These are phyloP conservation scores for Ceratocystis albifundus DNA, from an alignment of 2,329 filamentous ascomycete genomes.

Conservation along the genomic window DNA sequence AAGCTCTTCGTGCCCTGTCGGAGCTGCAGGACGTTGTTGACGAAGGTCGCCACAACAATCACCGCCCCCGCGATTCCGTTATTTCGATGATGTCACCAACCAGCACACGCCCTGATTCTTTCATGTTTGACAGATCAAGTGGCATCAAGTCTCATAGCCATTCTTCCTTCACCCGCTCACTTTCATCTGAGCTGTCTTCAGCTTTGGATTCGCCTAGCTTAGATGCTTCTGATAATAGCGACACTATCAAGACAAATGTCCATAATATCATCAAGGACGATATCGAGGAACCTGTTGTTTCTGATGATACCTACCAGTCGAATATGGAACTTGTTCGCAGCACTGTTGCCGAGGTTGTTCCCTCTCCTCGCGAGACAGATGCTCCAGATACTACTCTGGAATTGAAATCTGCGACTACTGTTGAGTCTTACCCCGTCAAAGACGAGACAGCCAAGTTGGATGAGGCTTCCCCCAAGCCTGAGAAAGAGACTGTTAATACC, in stretches of 20 bases:
- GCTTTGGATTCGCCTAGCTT: conserved; percentile 64
- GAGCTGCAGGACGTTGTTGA: conserved; percentile 78
- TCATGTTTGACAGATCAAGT: conserved; percentile 70
- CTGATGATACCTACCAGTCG: not conserved
- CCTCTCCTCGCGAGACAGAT: conserved; percentile 13
- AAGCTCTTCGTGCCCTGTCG: conserved; percentile 68
- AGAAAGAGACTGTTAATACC: conserved; percentile 28
- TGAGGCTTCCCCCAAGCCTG: not conserved
- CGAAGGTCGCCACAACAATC: conserved; percentile 56
- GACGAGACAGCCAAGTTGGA: conserved; percentile 7
- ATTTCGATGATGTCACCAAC: conserved; percentile 42
- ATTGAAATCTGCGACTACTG: conserved; percentile 12
- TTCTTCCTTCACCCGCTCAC: conserved; percentile 69
- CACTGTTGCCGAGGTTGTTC: conserved; percentile 18
- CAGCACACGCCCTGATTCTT: conserved; percentile 58
- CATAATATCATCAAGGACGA: conserved; percentile 15
- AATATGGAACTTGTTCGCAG: conserved; percentile 19
- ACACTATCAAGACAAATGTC: conserved; percentile 34
- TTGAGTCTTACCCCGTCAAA: conserved; percentile 12
- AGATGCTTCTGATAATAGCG: conserved; percentile 37
- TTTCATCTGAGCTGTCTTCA: conserved; percentile 88
- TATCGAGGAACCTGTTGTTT: conserved; percentile 1
- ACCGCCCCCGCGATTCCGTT: conserved; percentile 43
- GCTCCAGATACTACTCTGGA: conserved; percentile 1
- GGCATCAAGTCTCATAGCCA: conserved; percentile 54